Base-by-base conservation (phyloP, 2,329 filamentous ascomycete genomes). In the Lithohypha guttulata region DNA sequence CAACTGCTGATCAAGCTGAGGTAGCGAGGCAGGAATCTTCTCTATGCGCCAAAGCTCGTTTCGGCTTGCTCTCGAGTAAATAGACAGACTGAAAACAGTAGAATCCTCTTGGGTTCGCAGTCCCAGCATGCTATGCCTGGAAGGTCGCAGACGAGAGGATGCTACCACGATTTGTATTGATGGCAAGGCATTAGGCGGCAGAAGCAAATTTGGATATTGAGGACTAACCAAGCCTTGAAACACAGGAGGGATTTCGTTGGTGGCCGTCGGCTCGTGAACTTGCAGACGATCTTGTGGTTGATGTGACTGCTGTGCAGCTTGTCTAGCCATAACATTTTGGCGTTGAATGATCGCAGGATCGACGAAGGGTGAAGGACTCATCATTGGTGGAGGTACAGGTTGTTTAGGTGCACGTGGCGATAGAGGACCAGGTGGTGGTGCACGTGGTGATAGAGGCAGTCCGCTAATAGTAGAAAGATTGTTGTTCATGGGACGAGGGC, bases 91-190 rank as follows among this genome's bases (percentile, higher is more conserved):
- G 54, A 96, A 95, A 1, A 96, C 89, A 0, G 87, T 85, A 51
- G 95, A 87, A 55, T 94, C 89, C 42, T 95, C 87, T 14, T 82
- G 68, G 45, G 84, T 79, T 35, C 77, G 89, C 8, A 86, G 67
- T 2, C 79, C 83, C 53, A 94, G 67, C 50, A 91, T 74, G 56
- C 87, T 95, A 25, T 85, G 78, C 47, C 89, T 72, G 0, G 89
- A 94, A 10, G 89, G 91, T 55, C 84, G 86, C 68, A 98, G 78
- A n/a, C 91, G 79, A 15, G 91, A 96, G 3, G 91, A 96, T 3
- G 86, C 84, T 3, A 95, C 89, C 56, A 75, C 84, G 33, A 95
- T 78, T 47, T 82, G 75, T 41, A 98, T 81, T 1, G 84, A 84
- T 3, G 84, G 82, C 6, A 98, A 68, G 4, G 87, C 86, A 56